Conservation (phyloP, 192 early-diverging fungal genomes). For the Physocladia obscura region DNA sequence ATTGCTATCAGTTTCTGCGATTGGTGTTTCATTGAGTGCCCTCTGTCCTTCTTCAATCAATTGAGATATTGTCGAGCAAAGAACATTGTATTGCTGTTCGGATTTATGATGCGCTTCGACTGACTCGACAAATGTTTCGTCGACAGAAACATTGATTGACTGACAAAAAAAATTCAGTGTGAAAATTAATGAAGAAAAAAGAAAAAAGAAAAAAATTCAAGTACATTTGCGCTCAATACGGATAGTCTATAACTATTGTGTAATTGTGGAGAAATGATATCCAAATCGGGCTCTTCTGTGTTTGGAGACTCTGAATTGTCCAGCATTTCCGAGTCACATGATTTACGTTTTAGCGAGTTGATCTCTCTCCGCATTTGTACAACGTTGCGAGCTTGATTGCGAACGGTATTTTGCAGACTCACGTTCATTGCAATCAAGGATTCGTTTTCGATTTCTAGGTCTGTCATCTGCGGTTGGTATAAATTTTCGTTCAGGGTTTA, state of each 20-base stretch:
- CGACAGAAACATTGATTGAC: neutral
- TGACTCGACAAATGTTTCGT: neutral
- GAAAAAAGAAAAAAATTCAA: too few relatives aligned
- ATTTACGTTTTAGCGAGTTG: slow-evolving; percentile 17
- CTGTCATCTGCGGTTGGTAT: slow-evolving; percentile 52
- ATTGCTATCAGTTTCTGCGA: neutral
- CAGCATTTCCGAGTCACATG: neutral
- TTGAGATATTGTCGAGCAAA: slow-evolving; percentile 36
- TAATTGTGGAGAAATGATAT: neutral
- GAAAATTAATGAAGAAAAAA: too few relatives aligned
- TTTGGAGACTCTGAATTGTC: neutral
- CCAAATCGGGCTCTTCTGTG: neutral
- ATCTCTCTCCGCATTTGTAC: slow-evolving; percentile 37
- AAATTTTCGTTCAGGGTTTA: too few relatives aligned
- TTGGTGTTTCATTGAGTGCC: slow-evolving; percentile 1
- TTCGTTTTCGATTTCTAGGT: slow-evolving; percentile 51
- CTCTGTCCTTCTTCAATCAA: slow-evolving; percentile 28
- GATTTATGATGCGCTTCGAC: slow-evolving; percentile 15
- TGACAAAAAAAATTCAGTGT: neutral
- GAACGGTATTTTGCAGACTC: slow-evolving; percentile 47
- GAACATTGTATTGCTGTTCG: slow-evolving; percentile 24
- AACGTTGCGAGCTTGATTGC: slow-evolving; percentile 42
- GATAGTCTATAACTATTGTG: neutral
- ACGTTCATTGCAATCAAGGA: slow-evolving; percentile 51
- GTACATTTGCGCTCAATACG: neutral